Conservation (phyloP, 2,329 filamentous ascomycete species). For the Fusarium aywerte region DNA sequence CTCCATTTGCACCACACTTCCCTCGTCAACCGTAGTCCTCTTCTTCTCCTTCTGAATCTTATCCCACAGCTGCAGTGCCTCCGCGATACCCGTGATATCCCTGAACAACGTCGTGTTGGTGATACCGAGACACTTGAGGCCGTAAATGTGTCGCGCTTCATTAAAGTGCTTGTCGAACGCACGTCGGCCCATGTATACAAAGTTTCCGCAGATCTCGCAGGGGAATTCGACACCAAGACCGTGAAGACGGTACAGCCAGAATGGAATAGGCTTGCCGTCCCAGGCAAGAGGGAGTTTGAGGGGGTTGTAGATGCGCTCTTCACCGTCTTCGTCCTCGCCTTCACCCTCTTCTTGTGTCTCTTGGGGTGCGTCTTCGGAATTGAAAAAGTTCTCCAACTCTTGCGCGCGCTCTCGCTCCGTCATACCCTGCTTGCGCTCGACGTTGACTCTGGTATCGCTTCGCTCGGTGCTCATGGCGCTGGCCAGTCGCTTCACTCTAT, state of each 20-base stretch:
- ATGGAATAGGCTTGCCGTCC: constrained; percentile 99
- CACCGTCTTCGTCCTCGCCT: constrained; percentile 78
- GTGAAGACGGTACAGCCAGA: constrained; percentile 98
- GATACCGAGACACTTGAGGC: constrained; percentile 92
- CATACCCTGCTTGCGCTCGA: constrained; percentile 97
- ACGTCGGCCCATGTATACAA: constrained; percentile 96
- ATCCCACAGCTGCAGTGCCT: constrained; percentile 89
- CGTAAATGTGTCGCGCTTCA: constrained; percentile 91
- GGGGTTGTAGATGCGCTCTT: constrained; percentile 95
- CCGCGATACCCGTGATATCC: constrained; percentile 92
- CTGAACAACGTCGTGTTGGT: constrained; percentile 90
- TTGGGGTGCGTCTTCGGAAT: constrained; percentile 48
- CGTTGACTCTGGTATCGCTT: constrained; percentile 89
- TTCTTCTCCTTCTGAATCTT: constrained; percentile 91
- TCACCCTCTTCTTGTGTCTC: constrained; percentile 64
- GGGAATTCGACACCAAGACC: constrained; percentile 93
- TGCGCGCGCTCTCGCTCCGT: constrained; percentile 95
- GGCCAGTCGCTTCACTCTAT: constrained; percentile 81
- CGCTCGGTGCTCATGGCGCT: constrained; percentile 87
- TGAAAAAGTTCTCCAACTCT: constrained; percentile 88
- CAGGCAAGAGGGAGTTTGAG: constrained; percentile 94
- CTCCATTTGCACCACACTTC: constrained; percentile 97
- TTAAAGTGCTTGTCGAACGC: constrained; percentile 99
- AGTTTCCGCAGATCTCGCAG: constrained; percentile 98
- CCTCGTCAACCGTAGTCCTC: constrained; percentile 77